Base-by-base conservation (phyloP, 2,329 filamentous ascomycete species). In the Geoglossum cookeanum region DNA sequence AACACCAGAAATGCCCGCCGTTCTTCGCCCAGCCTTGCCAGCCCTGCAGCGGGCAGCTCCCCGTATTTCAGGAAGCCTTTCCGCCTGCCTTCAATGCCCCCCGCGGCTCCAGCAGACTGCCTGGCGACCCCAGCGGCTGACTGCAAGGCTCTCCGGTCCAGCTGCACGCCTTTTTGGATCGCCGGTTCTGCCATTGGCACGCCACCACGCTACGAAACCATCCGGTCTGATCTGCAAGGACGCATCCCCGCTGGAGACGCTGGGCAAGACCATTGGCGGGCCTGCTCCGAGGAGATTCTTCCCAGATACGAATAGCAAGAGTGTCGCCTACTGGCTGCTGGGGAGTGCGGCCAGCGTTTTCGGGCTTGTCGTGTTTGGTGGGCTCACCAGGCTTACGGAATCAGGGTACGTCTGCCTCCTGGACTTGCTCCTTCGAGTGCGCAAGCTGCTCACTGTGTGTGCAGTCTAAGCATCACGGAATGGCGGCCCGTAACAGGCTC, bases 401-500 rank as follows among this genome's bases (percentile, higher is more conserved):
- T 98, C 92, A 63, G 92, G 89, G 89, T 94, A 78, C 8, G 22
- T 17, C n/a, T 22, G n/a, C 8, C 32, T 32, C 8, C 15, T 8
- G 22, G 15, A 35, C 7, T 15, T 13, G 15, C n/a, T 17, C 29
- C 11, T 2, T 3, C 3, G 55, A 32, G 29, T 4, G 37, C 30
- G 11, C n/a, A 17, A 7, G 29, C 32, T 57, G 32, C 55, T 60
- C 56, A 62, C 22, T 48, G 17, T 45, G 15, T 4, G 1, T 58
- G 61, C 62, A 94, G 91, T 51, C 77, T 98, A 62, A 96, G 90
- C 68, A 98, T 98, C 65, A 98, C 92, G 61, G 92, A 98, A 85
- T 98, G 92, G 92, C 84, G 83, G 63, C 92, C 92, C 55, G 90
- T 98, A 48, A 97, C 92, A 8, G 92, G 92, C 63, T 90, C 89